A percentile compares a stretch with the other conserved stretches of the same genome.
Conservation (phyloP, 306 rosid genomes). For the Castanea sativa region DNA sequence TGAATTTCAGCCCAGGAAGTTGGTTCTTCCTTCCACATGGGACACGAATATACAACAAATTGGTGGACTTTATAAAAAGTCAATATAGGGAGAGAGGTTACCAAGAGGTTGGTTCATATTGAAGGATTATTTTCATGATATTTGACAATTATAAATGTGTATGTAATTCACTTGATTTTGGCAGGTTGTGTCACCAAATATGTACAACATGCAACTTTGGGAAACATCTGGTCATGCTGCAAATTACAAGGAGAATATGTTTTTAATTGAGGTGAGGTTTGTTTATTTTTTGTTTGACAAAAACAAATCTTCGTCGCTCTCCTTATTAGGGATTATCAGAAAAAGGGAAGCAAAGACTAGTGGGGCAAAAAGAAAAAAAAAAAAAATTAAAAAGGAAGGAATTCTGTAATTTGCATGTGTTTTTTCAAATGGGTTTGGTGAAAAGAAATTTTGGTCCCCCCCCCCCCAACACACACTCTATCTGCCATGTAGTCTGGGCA, state of each 20-base stretch:
- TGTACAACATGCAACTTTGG: slow-evolving; percentile 95
- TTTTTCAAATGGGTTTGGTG: background rate
- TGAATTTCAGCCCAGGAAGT: slow-evolving; percentile 82
- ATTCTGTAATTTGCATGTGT: background rate
- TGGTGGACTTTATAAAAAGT: slow-evolving; percentile 67
- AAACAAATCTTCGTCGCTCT: background rate
- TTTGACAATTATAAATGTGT: background rate
- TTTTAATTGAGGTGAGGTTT: slow-evolving; percentile 74
- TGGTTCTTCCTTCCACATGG: slow-evolving; percentile 98
- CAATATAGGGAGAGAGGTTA: slow-evolving; percentile 86
- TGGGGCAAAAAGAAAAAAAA: background rate
- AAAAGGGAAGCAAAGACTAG: background rate
- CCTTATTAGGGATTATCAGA: background rate
- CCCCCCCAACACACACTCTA: background rate
- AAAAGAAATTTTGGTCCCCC: background rate
- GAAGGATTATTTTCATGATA: slow-evolving; percentile 1
- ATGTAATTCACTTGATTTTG: slow-evolving; percentile 30
- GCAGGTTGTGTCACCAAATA: slow-evolving; percentile 90
- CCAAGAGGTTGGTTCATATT: slow-evolving; percentile 65
- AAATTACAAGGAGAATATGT: slow-evolving; percentile 91
- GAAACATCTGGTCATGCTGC: slow-evolving; percentile 95
- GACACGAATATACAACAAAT: slow-evolving; percentile 72
- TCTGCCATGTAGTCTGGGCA: background rate
- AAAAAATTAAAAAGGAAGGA: background rate
- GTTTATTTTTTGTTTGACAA: background rate